Percentiles rank a stretch among this genome's conserved stretches.
Evolutionary conservation across 441 rosid genomes (phyloP).

Genomic region (Gossypium lobatum): DNA sequence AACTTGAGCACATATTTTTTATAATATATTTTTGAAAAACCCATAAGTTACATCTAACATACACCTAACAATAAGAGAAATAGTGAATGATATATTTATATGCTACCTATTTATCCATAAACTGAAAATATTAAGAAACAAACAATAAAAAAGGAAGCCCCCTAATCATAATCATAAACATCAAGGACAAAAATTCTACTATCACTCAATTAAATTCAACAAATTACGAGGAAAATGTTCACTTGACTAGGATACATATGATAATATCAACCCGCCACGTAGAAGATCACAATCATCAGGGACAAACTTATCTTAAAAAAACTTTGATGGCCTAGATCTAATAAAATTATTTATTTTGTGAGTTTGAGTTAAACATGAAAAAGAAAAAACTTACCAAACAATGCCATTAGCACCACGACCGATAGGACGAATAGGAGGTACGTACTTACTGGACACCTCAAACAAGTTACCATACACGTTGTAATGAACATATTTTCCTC

Average conservation of each 20-base stretch:
- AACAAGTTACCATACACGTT: conserved; percentile 78
- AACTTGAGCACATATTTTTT: too few species aligned
- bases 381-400: conserved; percentile 45
- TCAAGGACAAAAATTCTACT: background rate
- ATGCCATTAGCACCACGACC: conserved; percentile 85
- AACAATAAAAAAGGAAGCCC: background rate
- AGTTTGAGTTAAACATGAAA: background rate
- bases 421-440: conserved; percentile 80
- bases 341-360: too few species aligned
- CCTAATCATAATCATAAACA: too few species aligned
- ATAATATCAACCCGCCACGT: background rate
- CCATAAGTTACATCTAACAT: too few species aligned
- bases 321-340: too few species aligned
- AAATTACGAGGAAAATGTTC: background rate
- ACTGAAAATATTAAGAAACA: background rate
- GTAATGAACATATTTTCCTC: conserved; percentile 78
- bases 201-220: background rate
- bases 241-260: background rate
- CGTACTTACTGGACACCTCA: conserved; percentile 80
- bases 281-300: background rate
- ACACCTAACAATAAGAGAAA: background rate
- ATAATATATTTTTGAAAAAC: too few species aligned
- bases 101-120: background rate
- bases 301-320: background rate
- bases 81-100: background rate